A percentile compares a stretch with the other conserved stretches of the same genome.
These are phyloP conservation scores for Apophysomyces variabilis DNA, from an alignment of 371 early-diverging fungal genomes.

Conservation along the genomic window DNA sequence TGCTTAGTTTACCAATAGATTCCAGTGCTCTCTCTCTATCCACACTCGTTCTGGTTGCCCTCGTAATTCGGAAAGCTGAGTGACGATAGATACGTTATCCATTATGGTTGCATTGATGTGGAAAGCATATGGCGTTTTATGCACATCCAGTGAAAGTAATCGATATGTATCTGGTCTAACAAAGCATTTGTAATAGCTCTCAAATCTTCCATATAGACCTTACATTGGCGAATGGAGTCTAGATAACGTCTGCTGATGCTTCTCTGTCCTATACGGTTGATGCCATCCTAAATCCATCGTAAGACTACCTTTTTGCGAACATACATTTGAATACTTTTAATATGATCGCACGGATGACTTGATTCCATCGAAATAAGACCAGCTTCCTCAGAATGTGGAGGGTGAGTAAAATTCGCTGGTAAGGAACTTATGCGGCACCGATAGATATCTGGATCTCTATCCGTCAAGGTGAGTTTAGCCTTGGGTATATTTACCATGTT, in stretches of 20 bases:
- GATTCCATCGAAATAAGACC: constrained; percentile 5
- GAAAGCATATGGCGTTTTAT: constrained; percentile 16
- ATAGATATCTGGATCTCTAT: constrained; percentile 47
- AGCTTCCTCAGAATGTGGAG: constrained; percentile 32
- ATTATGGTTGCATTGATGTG: constrained; percentile 14
- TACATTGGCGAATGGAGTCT: constrained; percentile 40
- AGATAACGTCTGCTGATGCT: constrained; percentile 22
- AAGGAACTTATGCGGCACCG: constrained; percentile 39
- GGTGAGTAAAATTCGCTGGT: constrained; percentile 22
- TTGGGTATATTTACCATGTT: not conserved
- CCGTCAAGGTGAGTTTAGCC: not conserved
- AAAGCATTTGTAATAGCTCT: not conserved
- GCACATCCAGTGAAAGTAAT: constrained; percentile 16
- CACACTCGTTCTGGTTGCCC: not conserved
- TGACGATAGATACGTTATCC: constrained; percentile 14
- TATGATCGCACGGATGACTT: constrained; percentile 29
- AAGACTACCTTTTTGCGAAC: not conserved
- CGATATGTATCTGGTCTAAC: constrained; percentile 19
- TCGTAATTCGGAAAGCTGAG: constrained; percentile 4
- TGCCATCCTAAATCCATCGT: constrained; percentile 28
- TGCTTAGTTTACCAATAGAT: not conserved
- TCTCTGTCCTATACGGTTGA: constrained; percentile 30
- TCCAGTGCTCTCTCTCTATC: not conserved
- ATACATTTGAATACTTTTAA: constrained; percentile 23
- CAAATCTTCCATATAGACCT: not conserved